Evolutionary conservation across 139 green algal species (phyloP).

Genomic region (Bryopsis sp.): DNA sequence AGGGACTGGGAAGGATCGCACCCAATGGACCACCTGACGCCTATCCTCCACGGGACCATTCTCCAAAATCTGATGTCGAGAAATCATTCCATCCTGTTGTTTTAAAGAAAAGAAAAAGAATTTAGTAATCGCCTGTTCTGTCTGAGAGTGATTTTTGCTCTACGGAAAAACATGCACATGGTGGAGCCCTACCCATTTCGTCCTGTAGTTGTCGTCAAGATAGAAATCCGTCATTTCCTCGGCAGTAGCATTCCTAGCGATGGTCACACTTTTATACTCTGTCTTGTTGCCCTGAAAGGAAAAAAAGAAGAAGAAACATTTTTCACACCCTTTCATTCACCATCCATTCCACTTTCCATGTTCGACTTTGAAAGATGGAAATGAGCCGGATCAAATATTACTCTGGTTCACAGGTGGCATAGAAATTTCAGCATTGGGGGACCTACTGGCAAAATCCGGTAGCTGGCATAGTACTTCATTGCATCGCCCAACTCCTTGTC

Average conservation of each 20-base stretch:
- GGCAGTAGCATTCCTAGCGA: slow-evolving; percentile 52
- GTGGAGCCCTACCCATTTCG: slow-evolving; percentile 6
- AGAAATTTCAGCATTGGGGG: background rate
- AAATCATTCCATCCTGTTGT: slow-evolving; percentile 23
- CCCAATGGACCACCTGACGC: slow-evolving; percentile 78
- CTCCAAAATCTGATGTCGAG: slow-evolving; percentile 32
- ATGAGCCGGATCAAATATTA: too few relatives aligned
- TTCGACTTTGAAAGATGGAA: too few relatives aligned
- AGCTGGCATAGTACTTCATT: slow-evolving; percentile 58
- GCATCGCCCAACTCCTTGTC: slow-evolving; percentile 43
- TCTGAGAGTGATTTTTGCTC: background rate
- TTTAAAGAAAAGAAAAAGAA: slow-evolving; percentile 11
- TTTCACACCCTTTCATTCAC: too few relatives aligned
- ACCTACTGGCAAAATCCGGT: slow-evolving; percentile 47
- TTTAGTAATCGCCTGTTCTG: background rate
- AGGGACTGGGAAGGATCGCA: slow-evolving; percentile 78
- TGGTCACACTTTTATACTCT: slow-evolving; percentile 81
- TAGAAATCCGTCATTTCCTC: slow-evolving; percentile 73
- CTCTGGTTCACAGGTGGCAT: too few relatives aligned
- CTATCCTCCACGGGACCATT: slow-evolving; percentile 27
- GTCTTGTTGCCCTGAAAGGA: slow-evolving; percentile 53
- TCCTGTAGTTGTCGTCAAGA: background rate
- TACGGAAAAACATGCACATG: too few relatives aligned
- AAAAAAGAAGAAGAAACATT: background rate
- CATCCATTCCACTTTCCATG: too few relatives aligned